Evolutionary conservation across 129 eudicot genomes (phyloP).

Genomic region (Cynara cardunculus): DNA sequence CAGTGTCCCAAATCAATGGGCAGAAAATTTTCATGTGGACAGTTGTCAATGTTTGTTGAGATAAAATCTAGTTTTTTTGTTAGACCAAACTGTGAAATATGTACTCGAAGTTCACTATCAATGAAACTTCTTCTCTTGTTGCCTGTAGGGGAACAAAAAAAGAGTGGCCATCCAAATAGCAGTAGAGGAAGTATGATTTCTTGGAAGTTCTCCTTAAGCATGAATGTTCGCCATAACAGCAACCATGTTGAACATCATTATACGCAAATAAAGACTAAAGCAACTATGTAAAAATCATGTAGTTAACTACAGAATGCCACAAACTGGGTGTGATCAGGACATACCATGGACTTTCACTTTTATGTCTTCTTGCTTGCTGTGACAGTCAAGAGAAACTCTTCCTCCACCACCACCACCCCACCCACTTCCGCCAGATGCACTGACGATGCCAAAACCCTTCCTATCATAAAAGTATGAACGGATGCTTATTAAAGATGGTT

Average conservation of each 20-base stretch:
- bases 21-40: no score
- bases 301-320: background rate
- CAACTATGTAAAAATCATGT: background rate
- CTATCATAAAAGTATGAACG: constrained; percentile 39
- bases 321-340: constrained; percentile 27
- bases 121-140: background rate
- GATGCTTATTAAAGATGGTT: background rate
- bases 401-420: constrained; percentile 99
- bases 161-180: background rate
- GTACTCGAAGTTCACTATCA: background rate
- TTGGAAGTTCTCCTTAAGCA: no score
- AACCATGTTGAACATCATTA: background rate
- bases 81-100: background rate
- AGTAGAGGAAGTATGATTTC: no score
- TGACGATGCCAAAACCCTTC: constrained; percentile 82
- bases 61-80: background rate
- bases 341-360: constrained; percentile 76
- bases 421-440: constrained; percentile 96
- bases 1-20: no score
- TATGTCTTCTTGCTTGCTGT: constrained; percentile 93
- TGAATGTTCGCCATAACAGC: background rate
- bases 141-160: background rate
- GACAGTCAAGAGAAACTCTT: constrained; percentile 74
- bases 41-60: background rate
- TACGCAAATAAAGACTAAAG: background rate